These are phyloP conservation scores for Trichocladium uniseriatum DNA, from an alignment of 495 filamentous ascomycete genomes.

Conservation along the genomic window DNA sequence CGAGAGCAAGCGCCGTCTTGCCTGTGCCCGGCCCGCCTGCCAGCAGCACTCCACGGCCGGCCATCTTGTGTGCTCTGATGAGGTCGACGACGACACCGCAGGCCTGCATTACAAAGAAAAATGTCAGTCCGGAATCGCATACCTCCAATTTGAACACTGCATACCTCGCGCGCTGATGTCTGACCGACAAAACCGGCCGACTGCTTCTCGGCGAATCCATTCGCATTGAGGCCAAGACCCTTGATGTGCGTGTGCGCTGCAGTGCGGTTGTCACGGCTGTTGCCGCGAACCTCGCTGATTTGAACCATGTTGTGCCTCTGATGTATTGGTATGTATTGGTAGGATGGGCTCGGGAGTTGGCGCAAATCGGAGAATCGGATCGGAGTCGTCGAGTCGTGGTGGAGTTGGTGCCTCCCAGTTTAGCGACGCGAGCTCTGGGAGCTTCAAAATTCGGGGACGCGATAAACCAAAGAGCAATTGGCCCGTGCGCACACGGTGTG, in stretches of 20 bases:
- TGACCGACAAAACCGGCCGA: conserved; percentile 85
- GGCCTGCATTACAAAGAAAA: conserved; percentile 40
- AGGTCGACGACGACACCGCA: conserved; percentile 92
- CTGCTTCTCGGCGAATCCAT: conserved; percentile 71
- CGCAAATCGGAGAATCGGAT: background rate
- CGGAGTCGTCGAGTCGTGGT: background rate
- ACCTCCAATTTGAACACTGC: background rate
- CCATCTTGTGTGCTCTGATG: conserved; percentile 92
- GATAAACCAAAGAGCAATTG: background rate
- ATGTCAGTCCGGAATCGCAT: background rate
- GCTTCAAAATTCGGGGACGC: conserved; percentile 21
- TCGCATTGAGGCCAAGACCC: conserved; percentile 71
- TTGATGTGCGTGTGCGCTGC: conserved; percentile 96
- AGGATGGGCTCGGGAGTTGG: background rate
- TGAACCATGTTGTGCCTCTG: conserved; percentile 57
- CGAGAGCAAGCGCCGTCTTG: conserved; percentile 91
- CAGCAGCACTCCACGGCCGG: conserved; percentile 83
- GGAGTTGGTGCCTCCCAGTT: background rate
- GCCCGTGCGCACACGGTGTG: conserved; percentile 6
- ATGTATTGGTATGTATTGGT: too few relatives aligned
- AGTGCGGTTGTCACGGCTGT: conserved; percentile 88
- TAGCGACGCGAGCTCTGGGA: conserved; percentile 13
- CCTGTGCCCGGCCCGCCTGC: conserved; percentile 89
- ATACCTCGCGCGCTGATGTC: conserved; percentile 72
- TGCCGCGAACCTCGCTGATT: conserved; percentile 93